A percentile compares a stretch with the other conserved stretches of the same genome.
phyloP scores from a whole-genome alignment of 1,284 basidiomycete genomes.

The Ganoderma resinaceum region DNA sequence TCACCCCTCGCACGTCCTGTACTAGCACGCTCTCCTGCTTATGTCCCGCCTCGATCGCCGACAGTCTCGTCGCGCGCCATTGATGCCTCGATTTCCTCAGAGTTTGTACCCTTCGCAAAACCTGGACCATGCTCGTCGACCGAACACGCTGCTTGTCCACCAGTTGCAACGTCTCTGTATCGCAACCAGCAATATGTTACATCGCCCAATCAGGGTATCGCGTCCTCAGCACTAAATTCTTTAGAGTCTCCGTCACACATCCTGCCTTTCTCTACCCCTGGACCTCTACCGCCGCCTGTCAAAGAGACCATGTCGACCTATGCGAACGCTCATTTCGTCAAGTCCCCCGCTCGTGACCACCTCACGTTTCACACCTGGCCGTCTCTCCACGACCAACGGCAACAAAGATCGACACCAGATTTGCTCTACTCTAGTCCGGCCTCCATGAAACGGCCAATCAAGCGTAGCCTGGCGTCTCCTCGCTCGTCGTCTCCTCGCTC shows the following conservation, averaged over 20 bases:
- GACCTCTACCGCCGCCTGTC: slow-evolving; percentile 18
- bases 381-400: slow-evolving; percentile 47
- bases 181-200: background rate
- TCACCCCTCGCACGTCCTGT: background rate
- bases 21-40: background rate
- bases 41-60: background rate
- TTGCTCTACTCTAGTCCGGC: slow-evolving; percentile 43
- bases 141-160: too few relatives aligned
- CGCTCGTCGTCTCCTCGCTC: background rate
- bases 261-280: slow-evolving; percentile 31
- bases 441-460: slow-evolving; percentile 34
- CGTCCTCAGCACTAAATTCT: background rate
- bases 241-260: background rate
- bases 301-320: too few relatives aligned
- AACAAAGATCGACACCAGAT: slow-evolving; percentile 43
- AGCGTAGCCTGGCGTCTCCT: background rate
- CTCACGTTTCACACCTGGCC: background rate
- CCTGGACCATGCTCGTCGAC: background rate
- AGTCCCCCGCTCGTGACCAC: background rate
- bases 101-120: background rate
- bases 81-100: background rate
- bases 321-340: background rate
- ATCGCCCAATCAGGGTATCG: background rate
- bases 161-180: background rate
- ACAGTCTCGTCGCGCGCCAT: background rate